phyloP scores from a whole-genome alignment of 805 yeast genomes.

The Debaryomyces prosopidis region DNA sequence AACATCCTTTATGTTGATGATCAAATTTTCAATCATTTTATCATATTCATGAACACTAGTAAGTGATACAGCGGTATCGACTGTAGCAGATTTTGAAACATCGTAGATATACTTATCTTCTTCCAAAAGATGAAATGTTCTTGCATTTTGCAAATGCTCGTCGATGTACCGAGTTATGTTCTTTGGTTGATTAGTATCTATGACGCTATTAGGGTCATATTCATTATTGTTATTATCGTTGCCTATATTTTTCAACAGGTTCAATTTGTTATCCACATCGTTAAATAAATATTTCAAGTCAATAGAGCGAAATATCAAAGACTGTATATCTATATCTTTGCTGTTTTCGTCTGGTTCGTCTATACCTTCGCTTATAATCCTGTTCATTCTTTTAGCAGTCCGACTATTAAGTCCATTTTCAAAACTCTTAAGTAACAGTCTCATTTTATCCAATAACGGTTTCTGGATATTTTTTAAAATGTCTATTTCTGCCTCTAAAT shows the following conservation, averaged over 20 bases:
- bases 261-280: slow-evolving; percentile 18
- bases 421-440: slow-evolving; percentile 22
- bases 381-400: slow-evolving; percentile 13
- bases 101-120: slow-evolving; percentile 25
- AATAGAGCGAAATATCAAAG: slow-evolving; percentile 17
- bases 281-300: slow-evolving; percentile 20
- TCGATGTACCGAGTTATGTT: slow-evolving; percentile 17
- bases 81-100: slow-evolving; percentile 19
- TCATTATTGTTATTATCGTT: slow-evolving; percentile 12
- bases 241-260: slow-evolving; percentile 6
- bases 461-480: slow-evolving; percentile 28
- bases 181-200: slow-evolving; percentile 2
- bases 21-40: slow-evolving; percentile 21
- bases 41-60: slow-evolving; percentile 33
- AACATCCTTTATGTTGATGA: slow-evolving; percentile 26
- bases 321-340: slow-evolving; percentile 11
- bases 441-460: slow-evolving; percentile 38
- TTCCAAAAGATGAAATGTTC: slow-evolving; percentile 18
- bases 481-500: slow-evolving; percentile 19
- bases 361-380: slow-evolving; percentile 9
- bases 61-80: slow-evolving; percentile 14
- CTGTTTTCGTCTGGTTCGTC: slow-evolving; percentile 3
- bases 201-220: slow-evolving; percentile 5
- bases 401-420: slow-evolving; percentile 14
- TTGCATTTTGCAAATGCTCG: slow-evolving; percentile 20